These are phyloP conservation scores for Nepenthes gracilis DNA, from an alignment of 148 eudicot genomes.

Conservation along the genomic window DNA sequence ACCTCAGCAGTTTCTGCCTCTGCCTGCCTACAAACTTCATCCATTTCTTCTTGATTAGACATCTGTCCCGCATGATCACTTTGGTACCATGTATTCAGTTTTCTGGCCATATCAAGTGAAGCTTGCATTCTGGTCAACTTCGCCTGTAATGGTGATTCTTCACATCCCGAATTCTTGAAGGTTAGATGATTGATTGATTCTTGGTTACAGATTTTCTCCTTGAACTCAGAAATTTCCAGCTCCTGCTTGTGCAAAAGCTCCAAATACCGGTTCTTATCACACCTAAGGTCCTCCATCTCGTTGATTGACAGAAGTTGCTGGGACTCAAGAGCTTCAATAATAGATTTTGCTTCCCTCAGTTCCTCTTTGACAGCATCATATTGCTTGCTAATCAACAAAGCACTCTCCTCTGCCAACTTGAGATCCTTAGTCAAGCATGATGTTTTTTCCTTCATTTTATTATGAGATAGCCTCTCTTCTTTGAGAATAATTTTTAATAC, in stretches of 20 bases:
- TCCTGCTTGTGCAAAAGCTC: slow-evolving; percentile 45
- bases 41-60: slow-evolving; percentile 76
- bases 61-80: slow-evolving; percentile 47
- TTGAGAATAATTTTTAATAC: slow-evolving; percentile 65
- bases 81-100: slow-evolving; percentile 49
- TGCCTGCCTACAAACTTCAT: slow-evolving; percentile 69
- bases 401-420: slow-evolving; percentile 39
- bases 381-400: slow-evolving; percentile 26
- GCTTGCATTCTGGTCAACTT: slow-evolving; percentile 72
- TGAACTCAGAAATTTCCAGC: slow-evolving; percentile 38
- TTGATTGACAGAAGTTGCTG: slow-evolving; percentile 50
- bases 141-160: slow-evolving; percentile 41
- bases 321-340: slow-evolving; percentile 74
- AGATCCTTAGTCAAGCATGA: slow-evolving; percentile 35
- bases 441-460: slow-evolving; percentile 29
- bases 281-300: slow-evolving; percentile 68
- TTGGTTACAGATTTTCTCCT: slow-evolving; percentile 24
- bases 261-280: slow-evolving; percentile 19
- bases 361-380: slow-evolving; percentile 44
- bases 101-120: slow-evolving; percentile 88
- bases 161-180: slow-evolving; percentile 22
- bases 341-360: slow-evolving; percentile 56
- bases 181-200: slow-evolving; percentile 19
- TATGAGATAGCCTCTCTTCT: slow-evolving; percentile 56
- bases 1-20: slow-evolving; percentile 98